Percentiles rank a stretch among this genome's conserved stretches.
Conservation (phyloP, 306 rosid species). For the Ormosia emarginata region DNA sequence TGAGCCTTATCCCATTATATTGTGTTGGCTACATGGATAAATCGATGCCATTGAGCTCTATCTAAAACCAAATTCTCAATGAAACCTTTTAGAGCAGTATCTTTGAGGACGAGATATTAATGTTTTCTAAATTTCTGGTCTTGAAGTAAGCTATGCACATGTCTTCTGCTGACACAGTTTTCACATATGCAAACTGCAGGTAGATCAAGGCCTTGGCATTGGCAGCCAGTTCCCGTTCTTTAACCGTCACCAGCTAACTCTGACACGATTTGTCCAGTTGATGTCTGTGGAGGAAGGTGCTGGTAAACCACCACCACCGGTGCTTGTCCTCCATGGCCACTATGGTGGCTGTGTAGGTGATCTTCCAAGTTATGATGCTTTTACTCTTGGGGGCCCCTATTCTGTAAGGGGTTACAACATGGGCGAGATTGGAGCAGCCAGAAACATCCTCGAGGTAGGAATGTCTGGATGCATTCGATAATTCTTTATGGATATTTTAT, state of each 20-base stretch:
- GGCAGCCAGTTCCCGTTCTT: constrained; percentile 95
- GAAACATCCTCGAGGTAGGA: constrained; percentile 92
- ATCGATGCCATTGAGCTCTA: background rate
- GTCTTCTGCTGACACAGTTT: constrained; percentile 15
- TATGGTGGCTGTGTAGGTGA: constrained; percentile 98
- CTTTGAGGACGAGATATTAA: background rate
- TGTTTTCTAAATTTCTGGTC: background rate
- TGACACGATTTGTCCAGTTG: constrained; percentile 76
- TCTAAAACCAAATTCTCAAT: background rate
- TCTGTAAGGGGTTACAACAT: constrained; percentile 96
- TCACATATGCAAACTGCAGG: constrained; percentile 46
- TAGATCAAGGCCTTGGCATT: constrained; percentile 91
- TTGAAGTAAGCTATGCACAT: background rate
- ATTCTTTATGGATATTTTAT: background rate
- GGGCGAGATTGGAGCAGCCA: constrained; percentile 95
- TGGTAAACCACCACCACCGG: constrained; percentile 92
- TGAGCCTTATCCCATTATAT: background rate
- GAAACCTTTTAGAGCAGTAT: background rate
- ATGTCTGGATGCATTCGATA: background rate
- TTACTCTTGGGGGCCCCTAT: constrained; percentile 96
- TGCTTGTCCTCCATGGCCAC: constrained; percentile 93
- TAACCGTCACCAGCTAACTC: constrained; percentile 91
- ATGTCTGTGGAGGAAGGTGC: constrained; percentile 88
- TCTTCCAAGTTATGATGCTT: constrained; percentile 97
- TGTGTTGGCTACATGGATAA: constrained; percentile 4